Conservation (phyloP, 441 rosid species). For the Macaranga tanarius region DNA sequence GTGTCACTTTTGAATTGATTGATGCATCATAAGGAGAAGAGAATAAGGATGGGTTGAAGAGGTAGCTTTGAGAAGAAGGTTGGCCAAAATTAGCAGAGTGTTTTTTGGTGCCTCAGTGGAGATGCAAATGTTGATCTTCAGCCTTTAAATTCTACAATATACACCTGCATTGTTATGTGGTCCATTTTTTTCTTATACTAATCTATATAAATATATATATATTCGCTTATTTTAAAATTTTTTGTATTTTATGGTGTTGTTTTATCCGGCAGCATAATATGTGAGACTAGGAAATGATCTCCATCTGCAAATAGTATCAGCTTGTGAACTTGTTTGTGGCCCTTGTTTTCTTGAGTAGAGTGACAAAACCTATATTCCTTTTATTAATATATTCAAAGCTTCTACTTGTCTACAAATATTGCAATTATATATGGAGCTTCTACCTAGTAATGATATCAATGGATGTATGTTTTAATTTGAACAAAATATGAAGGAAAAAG, state of each 20-base stretch:
- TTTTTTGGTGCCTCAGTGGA: conserved; percentile 18
- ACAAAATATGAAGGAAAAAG: no score
- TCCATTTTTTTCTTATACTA: conserved; percentile 7
- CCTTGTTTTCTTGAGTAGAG: conserved; percentile 22
- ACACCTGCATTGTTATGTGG: conserved; percentile 16
- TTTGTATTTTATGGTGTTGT: not conserved
- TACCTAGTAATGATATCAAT: no score
- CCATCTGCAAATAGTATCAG: conserved; percentile 22
- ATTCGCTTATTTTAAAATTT: not conserved
- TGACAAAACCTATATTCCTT: conserved; percentile 16
- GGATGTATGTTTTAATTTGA: no score
- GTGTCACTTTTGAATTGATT: conserved; percentile 35
- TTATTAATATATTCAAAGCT: no score
- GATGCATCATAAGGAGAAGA: conserved; percentile 11
- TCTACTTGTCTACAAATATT: no score
- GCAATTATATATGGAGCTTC: no score
- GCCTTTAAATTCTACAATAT: not conserved
- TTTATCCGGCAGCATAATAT: conserved; percentile 12
- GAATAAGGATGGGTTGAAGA: conserved; percentile 15
- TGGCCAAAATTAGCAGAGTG: conserved; percentile 21
- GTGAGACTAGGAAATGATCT: not conserved
- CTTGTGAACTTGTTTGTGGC: conserved; percentile 30
- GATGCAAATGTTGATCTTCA: not conserved
- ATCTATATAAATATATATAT: not conserved
- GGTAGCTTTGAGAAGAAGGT: conserved; percentile 5